phyloP scores from a whole-genome alignment of 2,329 filamentous ascomycete species.

The Harringtonia aguacate region DNA sequence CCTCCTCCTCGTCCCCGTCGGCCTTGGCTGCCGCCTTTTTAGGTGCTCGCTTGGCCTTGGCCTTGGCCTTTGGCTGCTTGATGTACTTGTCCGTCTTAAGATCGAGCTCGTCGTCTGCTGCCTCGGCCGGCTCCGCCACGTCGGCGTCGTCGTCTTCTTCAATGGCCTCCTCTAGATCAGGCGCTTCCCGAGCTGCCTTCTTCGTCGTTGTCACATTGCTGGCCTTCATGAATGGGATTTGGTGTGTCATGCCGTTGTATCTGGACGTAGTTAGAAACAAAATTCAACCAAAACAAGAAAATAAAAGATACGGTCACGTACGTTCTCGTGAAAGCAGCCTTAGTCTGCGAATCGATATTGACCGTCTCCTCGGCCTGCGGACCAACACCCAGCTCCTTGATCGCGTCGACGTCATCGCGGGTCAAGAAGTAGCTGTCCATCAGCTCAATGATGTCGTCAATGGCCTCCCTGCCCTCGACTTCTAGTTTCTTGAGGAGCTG shows the following conservation, averaged over 20 bases:
- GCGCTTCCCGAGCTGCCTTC: constrained; percentile 62
- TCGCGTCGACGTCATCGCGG: constrained; percentile 86
- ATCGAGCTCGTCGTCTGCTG: constrained; percentile 69
- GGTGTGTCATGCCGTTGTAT: constrained; percentile 79
- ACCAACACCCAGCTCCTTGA: constrained; percentile 84
- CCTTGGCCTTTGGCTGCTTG: constrained; percentile 70
- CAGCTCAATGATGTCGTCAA: constrained; percentile 75
- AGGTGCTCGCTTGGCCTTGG: constrained; percentile 32
- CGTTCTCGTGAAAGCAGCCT: constrained; percentile 79
- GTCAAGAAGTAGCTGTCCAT: constrained; percentile 98
- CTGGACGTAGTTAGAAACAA: constrained; percentile 28
- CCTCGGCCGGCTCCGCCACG: constrained; percentile 47
- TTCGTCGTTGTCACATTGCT: constrained; percentile 64
- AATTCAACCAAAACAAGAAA: not conserved
- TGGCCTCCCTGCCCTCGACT: constrained; percentile 68
- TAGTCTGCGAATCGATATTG: constrained; percentile 75
- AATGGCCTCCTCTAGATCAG: constrained; percentile 91
- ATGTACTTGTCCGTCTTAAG: constrained; percentile 94
- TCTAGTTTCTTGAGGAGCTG: constrained; percentile 66
- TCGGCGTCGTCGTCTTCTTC: constrained; percentile 82
- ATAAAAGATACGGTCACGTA: constrained; percentile 40
- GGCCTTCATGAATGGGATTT: constrained; percentile 93
- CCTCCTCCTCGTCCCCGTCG: constrained; percentile 37
- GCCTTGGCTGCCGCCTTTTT: constrained; percentile 34
- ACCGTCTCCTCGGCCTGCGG: constrained; percentile 66